A percentile compares a stretch with the other conserved stretches of the same genome.
Conservation (phyloP, 1,284 basidiomycete species). For the Singerocomus inundabilis region DNA sequence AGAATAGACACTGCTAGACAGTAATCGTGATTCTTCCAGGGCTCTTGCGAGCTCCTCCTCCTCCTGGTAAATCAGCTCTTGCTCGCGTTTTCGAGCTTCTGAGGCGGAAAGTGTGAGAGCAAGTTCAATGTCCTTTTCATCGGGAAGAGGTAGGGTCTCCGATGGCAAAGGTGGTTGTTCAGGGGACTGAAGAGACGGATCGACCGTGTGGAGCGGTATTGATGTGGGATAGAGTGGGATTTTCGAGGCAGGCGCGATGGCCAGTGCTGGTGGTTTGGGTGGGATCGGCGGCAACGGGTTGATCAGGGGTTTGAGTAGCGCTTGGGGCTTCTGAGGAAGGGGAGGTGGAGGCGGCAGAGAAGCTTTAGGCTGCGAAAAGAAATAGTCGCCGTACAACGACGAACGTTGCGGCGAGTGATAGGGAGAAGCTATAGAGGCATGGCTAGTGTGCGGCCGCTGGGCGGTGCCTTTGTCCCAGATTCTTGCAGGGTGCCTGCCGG, state of each 20-base stretch:
- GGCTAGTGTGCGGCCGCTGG: conserved; percentile 15
- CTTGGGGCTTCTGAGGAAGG: conserved; percentile 35
- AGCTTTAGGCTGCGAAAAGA: conserved; percentile 17
- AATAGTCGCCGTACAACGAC: conserved; percentile 34
- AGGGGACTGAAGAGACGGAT: conserved; percentile 11
- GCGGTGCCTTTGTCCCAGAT: conserved; percentile 22
- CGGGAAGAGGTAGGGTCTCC: conserved; percentile 5
- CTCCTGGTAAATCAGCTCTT: conserved; percentile 41
- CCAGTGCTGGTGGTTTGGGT: conserved; percentile 30
- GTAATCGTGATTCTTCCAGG: conserved; percentile 54
- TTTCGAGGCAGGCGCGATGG: conserved; percentile 16
- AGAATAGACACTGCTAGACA: conserved; percentile 20
- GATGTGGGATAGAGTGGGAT: conserved; percentile 35
- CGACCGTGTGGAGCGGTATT: conserved; percentile 25
- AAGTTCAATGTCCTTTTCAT: conserved; percentile 36
- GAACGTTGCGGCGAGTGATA: conserved; percentile 14
- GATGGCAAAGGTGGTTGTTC: conserved; percentile 6
- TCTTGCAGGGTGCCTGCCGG: conserved; percentile 25
- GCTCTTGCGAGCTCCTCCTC: conserved; percentile 66
- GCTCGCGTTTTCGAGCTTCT: conserved; percentile 42
- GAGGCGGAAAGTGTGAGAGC: conserved; percentile 55
- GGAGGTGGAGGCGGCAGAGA: conserved; percentile 32
- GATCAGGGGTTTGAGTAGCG: conserved; percentile 19
- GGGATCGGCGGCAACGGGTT: conserved; percentile 31
- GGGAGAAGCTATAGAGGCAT: conserved; percentile 5